Conservation (phyloP, 257 asterid species). For the Plantago ovata region DNA sequence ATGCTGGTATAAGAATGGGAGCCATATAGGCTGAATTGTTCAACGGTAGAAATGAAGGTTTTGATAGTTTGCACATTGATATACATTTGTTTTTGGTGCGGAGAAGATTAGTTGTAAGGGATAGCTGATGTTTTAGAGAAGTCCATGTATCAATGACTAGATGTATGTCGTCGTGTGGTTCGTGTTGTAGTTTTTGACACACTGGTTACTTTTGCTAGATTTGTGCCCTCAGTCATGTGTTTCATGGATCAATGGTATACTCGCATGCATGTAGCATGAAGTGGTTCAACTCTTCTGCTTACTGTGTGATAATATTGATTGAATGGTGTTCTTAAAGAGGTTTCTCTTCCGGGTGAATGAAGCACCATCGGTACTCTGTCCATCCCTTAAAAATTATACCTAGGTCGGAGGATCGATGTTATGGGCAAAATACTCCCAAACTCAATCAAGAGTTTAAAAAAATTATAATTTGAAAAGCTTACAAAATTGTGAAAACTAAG, state of each 20-base stretch:
- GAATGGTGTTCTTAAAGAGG: too few species aligned
- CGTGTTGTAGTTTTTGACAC: not conserved
- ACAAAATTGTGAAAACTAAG: too few species aligned
- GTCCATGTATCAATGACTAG: too few species aligned
- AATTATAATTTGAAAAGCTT: too few species aligned
- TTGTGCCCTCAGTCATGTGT: not conserved
- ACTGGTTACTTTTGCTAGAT: not conserved
- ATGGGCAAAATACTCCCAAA: too few species aligned
- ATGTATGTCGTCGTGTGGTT: not conserved
- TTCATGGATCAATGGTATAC: too few species aligned
- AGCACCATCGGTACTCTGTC: too few species aligned
- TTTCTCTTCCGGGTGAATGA: too few species aligned
- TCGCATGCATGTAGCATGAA: not conserved
- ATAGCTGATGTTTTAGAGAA: not conserved
- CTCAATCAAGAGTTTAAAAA: too few species aligned
- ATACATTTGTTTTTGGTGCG: not conserved
- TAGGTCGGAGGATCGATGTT: too few species aligned
- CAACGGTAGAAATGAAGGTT: not conserved
- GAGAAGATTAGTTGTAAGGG: not conserved
- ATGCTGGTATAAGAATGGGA: slow-evolving; percentile 74
- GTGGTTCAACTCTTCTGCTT: not conserved
- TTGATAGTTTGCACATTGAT: not conserved
- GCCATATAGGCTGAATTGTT: slow-evolving; percentile 21
- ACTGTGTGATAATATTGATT: too few species aligned
- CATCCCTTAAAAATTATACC: too few species aligned